Base-by-base conservation (phyloP, 2,329 filamentous ascomycete genomes). In the Apiospora rasikravindrae region DNA sequence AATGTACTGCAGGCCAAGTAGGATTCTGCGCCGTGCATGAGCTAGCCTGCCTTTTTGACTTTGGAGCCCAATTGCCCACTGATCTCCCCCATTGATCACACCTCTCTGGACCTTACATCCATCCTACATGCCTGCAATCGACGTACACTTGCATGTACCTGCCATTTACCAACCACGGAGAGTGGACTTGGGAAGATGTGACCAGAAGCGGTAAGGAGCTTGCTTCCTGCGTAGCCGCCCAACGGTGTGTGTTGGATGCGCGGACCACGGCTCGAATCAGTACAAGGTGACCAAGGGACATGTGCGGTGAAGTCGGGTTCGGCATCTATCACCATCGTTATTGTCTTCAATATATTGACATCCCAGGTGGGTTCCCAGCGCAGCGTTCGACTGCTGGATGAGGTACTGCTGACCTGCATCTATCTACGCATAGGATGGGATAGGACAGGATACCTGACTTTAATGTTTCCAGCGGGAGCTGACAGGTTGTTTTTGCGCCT, bases 1-100 rank as follows among this genome's bases (percentile, higher is more conserved):
- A 57, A 57, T 61, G 57, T 40, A 64, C 57, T 40, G 57, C 33
- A 33, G 16, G 16, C 49, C 49, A 29, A 29, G 53, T 61, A 61
- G 53, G 53, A 61, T 61, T 61, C 57, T 64, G 57, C 33, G 57
- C 57, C 57, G 57, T 64, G 57, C 57, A 64, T 64, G n/a, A 64
- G 57, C 57, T 37, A 40, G 40, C 40, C 40, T 42, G 29, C 57
- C 33, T 64, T 64, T 64, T 64, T 61, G 29, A 14, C 29, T 64
- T 64, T 37, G 57, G 33, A 64, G 57, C 57, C 57, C 57, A 64
- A 64, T 64, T 64, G 57, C 29, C 33, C 57, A 64, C 57, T 64
- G 57, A 64, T 64, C 22, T 40, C 57, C 57, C 57, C 57, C 57
- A 64, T n/a, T 64, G 57, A 64, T 64, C 57, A 64, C 57, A 64